A percentile compares a stretch with the other conserved stretches of the same genome.
Conservation (phyloP, 1,284 basidiomycete genomes). For the Sporisorium iseilematis-ciliati region DNA sequence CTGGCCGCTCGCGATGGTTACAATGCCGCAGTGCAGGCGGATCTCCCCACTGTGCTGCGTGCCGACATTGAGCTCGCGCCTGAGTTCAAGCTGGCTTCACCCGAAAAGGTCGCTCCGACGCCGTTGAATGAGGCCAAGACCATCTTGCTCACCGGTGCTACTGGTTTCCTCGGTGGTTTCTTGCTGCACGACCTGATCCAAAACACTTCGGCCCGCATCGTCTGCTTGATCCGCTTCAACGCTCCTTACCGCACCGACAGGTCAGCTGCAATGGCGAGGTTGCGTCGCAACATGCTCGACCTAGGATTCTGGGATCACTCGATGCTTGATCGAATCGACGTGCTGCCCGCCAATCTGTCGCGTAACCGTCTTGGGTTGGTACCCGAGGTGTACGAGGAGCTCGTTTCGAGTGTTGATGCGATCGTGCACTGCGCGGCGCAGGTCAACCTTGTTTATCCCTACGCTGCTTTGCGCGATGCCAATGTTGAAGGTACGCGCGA, state of each 20-base stretch:
- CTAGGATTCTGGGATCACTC: conserved; percentile 68
- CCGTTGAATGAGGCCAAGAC: conserved; percentile 57
- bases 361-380: conserved; percentile 61
- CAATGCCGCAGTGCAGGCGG: conserved; percentile 65
- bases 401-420: conserved; percentile 61
- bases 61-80: conserved; percentile 60
- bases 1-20: conserved; percentile 66
- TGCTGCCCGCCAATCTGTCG: conserved; percentile 66
- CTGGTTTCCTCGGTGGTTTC: conserved; percentile 69
- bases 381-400: conserved; percentile 52
- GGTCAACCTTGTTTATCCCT: conserved; percentile 70
- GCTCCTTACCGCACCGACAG: conserved; percentile 58
- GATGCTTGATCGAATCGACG: conserved; percentile 65
- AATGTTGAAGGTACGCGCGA: conserved; percentile 70
- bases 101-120: conserved; percentile 23
- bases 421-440: conserved; percentile 69
- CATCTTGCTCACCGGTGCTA: conserved; percentile 69
- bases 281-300: conserved; percentile 68
- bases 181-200: conserved; percentile 65
- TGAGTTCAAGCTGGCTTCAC: conserved; percentile 56
- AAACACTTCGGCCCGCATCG: conserved; percentile 64
- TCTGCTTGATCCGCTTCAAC: conserved; percentile 69
- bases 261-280: conserved; percentile 66
- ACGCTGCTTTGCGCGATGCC: conserved; percentile 67
- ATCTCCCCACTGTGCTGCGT: conserved; percentile 65